Percentiles rank a stretch among this genome's conserved stretches.
Evolutionary conservation across 108 stramenopile species (phyloP).

Genomic region (Conticribra guillardii): DNA sequence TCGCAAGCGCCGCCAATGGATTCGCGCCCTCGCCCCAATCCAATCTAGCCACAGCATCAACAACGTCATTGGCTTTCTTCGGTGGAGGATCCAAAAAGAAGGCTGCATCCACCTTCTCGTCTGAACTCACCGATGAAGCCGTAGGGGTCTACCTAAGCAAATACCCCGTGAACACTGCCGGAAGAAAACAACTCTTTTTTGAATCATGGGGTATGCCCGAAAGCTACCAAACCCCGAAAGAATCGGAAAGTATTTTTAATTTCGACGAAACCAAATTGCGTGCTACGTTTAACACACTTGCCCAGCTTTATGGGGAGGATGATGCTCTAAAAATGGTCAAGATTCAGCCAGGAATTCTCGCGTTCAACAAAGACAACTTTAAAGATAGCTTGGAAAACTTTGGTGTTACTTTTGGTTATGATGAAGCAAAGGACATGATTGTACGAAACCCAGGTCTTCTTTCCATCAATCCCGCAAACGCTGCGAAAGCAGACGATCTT

Average conservation of each 20-base stretch:
- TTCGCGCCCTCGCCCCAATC: constrained; percentile 19
- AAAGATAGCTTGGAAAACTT: constrained; percentile 60
- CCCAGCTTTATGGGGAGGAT: constrained; percentile 82
- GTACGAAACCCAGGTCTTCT: constrained; percentile 83
- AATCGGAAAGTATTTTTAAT: constrained; percentile 43
- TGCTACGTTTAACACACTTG: constrained; percentile 64
- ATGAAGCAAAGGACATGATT: constrained; percentile 85
- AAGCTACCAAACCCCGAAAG: constrained; percentile 29
- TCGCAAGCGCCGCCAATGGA: constrained; percentile 11
- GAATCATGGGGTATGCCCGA: constrained; percentile 64
- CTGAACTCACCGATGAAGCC: constrained; percentile 60
- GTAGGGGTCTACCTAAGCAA: constrained; percentile 55
- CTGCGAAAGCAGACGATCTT: constrained; percentile 50
- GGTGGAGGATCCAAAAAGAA: constrained; percentile 25
- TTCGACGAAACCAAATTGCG: constrained; percentile 39
- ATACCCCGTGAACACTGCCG: constrained; percentile 26
- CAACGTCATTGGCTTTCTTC: constrained; percentile 47
- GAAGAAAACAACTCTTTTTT: constrained; percentile 42
- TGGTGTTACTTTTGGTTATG: constrained; percentile 73
- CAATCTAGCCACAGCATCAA: no score
- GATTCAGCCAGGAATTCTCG: constrained; percentile 67
- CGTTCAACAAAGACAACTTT: constrained; percentile 71
- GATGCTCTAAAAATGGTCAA: constrained; percentile 84
- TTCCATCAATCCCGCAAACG: constrained; percentile 70
- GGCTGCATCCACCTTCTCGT: constrained; percentile 23